Evolutionary conservation across 208 protist genomes (phyloP).

Genomic region (Trypanosoma lewisi): DNA sequence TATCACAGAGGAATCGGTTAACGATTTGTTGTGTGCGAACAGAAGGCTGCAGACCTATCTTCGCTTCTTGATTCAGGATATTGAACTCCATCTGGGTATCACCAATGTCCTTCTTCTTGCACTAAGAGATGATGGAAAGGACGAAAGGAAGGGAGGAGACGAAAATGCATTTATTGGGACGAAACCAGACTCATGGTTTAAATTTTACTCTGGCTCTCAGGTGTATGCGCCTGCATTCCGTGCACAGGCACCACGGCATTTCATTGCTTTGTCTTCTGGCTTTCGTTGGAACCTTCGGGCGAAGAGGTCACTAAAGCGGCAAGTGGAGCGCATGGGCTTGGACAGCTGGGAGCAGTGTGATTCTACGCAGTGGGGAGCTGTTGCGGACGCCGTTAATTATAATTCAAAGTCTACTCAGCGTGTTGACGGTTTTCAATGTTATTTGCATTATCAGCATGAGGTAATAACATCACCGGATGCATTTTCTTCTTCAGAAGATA

Average conservation of each 20-base stretch:
- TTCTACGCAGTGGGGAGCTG: conserved; percentile 11
- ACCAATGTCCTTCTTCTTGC: conserved; percentile 12
- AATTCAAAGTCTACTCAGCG: conserved; percentile 14
- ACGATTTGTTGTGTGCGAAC: conserved; percentile 16
- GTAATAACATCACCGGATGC: conserved; percentile 5
- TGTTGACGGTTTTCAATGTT: conserved; percentile 28
- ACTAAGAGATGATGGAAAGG: not conserved
- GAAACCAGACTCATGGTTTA: conserved; percentile 9
- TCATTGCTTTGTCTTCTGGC: not conserved
- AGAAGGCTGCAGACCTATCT: conserved; percentile 20
- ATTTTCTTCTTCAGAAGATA: conserved; percentile 31
- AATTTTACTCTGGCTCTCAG: conserved; percentile 3
- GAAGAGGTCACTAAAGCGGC: conserved; percentile 15
- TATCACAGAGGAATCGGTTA: conserved; percentile 2
- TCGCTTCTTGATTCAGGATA: conserved; percentile 3
- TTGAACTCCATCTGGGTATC: conserved; percentile 2
- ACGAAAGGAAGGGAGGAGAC: not conserved
- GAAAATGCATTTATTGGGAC: not conserved
- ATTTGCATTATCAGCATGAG: conserved; percentile 25
- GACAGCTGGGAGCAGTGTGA: not conserved
- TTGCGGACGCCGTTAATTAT: conserved; percentile 30
- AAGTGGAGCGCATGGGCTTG: conserved; percentile 21
- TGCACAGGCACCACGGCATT: not conserved
- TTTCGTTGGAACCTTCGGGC: conserved; percentile 26
- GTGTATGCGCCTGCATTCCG: conserved; percentile 7